phyloP scores from a whole-genome alignment of 768 basidiomycete species.

The Pisolithus microcarpus region DNA sequence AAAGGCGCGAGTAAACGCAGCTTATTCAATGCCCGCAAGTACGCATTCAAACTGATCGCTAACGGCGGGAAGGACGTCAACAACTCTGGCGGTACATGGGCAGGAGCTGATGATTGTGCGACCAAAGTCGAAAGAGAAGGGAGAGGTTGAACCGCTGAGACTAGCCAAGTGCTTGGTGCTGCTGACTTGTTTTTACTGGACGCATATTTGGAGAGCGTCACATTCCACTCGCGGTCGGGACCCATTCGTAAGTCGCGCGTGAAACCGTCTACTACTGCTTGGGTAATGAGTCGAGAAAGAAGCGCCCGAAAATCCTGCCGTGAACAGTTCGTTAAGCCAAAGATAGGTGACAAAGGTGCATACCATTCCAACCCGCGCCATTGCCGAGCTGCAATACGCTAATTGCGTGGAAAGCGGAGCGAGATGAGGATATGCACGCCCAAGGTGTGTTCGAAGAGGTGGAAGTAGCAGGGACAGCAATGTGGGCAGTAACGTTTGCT shows the following conservation, averaged over 20 bases:
- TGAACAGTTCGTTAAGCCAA: slow-evolving; percentile 2
- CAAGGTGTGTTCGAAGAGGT: slow-evolving; percentile 55
- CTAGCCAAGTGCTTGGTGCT: slow-evolving; percentile 47
- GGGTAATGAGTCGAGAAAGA: slow-evolving; percentile 57
- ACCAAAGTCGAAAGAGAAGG: slow-evolving; percentile 18
- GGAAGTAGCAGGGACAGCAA: slow-evolving; percentile 51
- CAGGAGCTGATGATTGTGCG: slow-evolving; percentile 23
- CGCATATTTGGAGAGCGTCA: slow-evolving; percentile 17
- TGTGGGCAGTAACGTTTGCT: slow-evolving; percentile 24
- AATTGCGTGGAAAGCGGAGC: slow-evolving; percentile 89
- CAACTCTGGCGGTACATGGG: slow-evolving; percentile 64
- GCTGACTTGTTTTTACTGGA: slow-evolving; percentile 11
- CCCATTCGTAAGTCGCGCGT: slow-evolving; percentile 33
- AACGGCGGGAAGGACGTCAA: slow-evolving; percentile 71
- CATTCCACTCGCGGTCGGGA: slow-evolving; percentile 31
- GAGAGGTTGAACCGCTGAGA: slow-evolving; percentile 31
- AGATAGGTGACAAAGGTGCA: slow-evolving; percentile 2
- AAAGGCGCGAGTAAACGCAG: slow-evolving; percentile 76
- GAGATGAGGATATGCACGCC: slow-evolving; percentile 51
- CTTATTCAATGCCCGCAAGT: slow-evolving; percentile 69
- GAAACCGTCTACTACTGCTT: slow-evolving; percentile 55
- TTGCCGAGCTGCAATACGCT: slow-evolving; percentile 88
- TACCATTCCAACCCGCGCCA: slow-evolving; percentile 82
- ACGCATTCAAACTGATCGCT: slow-evolving; percentile 63
- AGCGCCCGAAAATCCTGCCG: slow-evolving; percentile 58